Evolutionary conservation across 177 flowering plant genomes (phyloP).

Genomic region (Tripterygium wilfordii): DNA sequence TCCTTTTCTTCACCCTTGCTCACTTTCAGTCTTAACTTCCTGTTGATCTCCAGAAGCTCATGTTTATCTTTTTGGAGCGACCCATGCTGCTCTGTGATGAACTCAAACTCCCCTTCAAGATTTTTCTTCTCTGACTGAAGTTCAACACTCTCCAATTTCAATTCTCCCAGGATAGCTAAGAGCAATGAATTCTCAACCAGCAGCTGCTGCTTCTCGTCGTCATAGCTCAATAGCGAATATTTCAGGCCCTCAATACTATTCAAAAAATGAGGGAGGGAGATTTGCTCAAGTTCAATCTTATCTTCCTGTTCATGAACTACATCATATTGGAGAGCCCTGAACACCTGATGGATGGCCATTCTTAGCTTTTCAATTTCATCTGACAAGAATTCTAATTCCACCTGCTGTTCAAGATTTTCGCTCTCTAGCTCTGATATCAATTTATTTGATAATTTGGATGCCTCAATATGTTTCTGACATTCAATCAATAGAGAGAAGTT

Average conservation of each 20-base stretch:
- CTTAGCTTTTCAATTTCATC: slow-evolving; percentile 52
- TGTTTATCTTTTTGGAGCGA: slow-evolving; percentile 43
- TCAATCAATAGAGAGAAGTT: slow-evolving; percentile 47
- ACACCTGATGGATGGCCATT: slow-evolving; percentile 41
- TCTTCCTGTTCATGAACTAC: slow-evolving; percentile 16
- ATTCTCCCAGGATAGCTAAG: slow-evolving; percentile 42
- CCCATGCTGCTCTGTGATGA: slow-evolving; percentile 20
- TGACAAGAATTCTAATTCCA: slow-evolving; percentile 46
- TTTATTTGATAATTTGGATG: slow-evolving; percentile 47
- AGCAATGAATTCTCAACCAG: slow-evolving; percentile 66
- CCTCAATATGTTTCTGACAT: slow-evolving; percentile 59
- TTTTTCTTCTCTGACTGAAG: slow-evolving; percentile 32
- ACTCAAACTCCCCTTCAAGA: slow-evolving; percentile 31
- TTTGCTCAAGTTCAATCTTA: slow-evolving; percentile 26
- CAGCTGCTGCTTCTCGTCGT: slow-evolving; percentile 62
- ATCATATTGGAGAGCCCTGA: slow-evolving; percentile 39
- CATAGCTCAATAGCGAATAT: slow-evolving; percentile 22
- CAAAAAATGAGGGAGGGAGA: slow-evolving; percentile 29
- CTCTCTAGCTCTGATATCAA: slow-evolving; percentile 57
- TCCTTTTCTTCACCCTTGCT: slow-evolving; percentile 23
- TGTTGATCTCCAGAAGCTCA: slow-evolving; percentile 44
- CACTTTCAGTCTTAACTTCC: slow-evolving; percentile 32
- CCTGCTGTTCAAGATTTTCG: slow-evolving; percentile 65
- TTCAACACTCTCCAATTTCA: slow-evolving; percentile 36
- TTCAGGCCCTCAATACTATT: slow-evolving; percentile 37